Evolutionary conservation across 768 basidiomycete species (phyloP), one percentile per base, ranked within the genome.

Genomic region (Suillus weaverae): DNA sequence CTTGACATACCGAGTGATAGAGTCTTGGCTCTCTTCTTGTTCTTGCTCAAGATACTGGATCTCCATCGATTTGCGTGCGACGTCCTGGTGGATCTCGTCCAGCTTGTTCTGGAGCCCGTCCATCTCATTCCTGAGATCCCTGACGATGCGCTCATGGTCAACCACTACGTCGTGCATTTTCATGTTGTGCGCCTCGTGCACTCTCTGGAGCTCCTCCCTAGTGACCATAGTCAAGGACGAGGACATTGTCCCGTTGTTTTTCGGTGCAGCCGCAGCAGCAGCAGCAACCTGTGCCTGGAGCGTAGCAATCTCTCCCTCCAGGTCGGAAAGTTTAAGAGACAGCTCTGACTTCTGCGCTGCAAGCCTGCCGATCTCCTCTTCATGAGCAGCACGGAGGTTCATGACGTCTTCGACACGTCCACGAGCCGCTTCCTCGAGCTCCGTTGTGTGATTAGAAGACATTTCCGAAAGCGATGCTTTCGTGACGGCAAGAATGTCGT

Each of bases 141-240:
- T 85, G 56, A 87, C 72, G 33, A 78, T 79, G 68, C 86, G 87
- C 36, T 87, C 86, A 70, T 91, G 86, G 26, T 84, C 85, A 18
- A 88, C 87, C 72, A 89, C 81, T 62, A 94, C 67, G 76, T 94
- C 92, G 60, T 88, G 79, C 68, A 95, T 73, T 79, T 90, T 94
- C 67, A 89, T 80, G 73, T 90, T 91, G 74, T 95, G 94, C 6
- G 94, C 94, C 74, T 92, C 90, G 68, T 95, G 90, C 71, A 92
- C 77, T 71, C 82, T 85, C 73, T 88, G 86, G 46, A 95, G 77
- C 63, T 95, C 92, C 67, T 92, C 92, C 69, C 87, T 89, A 41
- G 91, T 85, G 9, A 92, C 86, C 30, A 74, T 67, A 55, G 80
- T 75, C 39, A 81, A 73, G 48, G 79, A 74, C 22, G 74, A 70